Conservation (phyloP, 176 grass and related monocot genomes). For the Luzula sylvatica region DNA sequence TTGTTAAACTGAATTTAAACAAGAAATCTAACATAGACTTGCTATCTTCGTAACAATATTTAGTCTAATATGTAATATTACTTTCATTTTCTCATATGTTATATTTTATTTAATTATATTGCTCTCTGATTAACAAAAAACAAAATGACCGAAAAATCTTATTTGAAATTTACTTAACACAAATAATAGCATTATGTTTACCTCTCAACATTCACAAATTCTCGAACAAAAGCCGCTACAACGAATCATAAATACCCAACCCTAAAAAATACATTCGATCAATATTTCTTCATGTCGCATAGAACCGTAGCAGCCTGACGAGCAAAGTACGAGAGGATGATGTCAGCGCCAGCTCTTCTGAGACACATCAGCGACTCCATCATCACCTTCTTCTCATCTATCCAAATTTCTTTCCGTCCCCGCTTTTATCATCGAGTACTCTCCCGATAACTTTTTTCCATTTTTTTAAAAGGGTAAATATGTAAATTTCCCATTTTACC, state of each 20-base stretch:
- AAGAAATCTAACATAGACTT: too few relatives aligned
- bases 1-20: too few relatives aligned
- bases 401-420: constrained; percentile 57
- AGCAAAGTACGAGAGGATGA: constrained; percentile 91
- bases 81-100: too few relatives aligned
- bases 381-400: constrained; percentile 96
- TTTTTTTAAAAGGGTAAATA: not conserved
- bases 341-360: constrained; percentile 61
- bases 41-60: too few relatives aligned
- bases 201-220: too few relatives aligned
- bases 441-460: constrained; percentile 63
- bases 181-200: too few relatives aligned
- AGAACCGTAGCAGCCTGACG: constrained; percentile 70
- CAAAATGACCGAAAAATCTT: too few relatives aligned
- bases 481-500: too few relatives aligned
- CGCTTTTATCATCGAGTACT: constrained; percentile 97
- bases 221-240: not conserved
- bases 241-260: not conserved
- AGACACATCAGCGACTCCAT: constrained; percentile 95
- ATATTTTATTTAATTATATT: too few relatives aligned
- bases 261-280: not conserved
- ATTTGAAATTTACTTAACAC: too few relatives aligned
- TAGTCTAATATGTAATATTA: too few relatives aligned
- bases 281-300: constrained; percentile 46
- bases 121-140: too few relatives aligned